Conservation (phyloP, 441 rosid species). For the Pelargonium myrrhifolium region DNA sequence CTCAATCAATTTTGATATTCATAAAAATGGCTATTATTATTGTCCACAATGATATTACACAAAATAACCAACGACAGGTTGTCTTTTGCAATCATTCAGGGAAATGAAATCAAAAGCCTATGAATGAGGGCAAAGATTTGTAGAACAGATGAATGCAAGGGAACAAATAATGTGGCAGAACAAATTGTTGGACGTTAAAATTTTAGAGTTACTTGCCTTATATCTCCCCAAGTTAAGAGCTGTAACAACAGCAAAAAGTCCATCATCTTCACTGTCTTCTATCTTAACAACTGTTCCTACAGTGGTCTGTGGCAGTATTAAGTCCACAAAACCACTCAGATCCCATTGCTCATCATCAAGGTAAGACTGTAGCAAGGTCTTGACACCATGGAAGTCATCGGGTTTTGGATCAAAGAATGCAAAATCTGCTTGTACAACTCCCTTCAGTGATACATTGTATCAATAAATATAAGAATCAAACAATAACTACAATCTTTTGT, state of each 20-base stretch:
- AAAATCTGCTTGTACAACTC: constrained; percentile 73
- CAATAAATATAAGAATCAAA: not conserved
- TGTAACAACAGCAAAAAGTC: constrained; percentile 50
- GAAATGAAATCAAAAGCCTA: too few relatives aligned
- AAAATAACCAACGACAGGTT: too few relatives aligned
- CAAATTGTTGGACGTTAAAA: not conserved
- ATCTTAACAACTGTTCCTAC: constrained; percentile 86
- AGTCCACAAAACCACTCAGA: constrained; percentile 76
- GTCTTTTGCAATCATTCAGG: too few relatives aligned
- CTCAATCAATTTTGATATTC: too few relatives aligned
- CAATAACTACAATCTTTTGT: not conserved
- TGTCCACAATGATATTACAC: too few relatives aligned
- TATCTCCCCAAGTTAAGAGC: constrained; percentile 73
- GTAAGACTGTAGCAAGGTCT: constrained; percentile 51
- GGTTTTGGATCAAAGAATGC: constrained; percentile 83
- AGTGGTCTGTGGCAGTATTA: constrained; percentile 65
- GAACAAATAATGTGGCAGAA: not conserved
- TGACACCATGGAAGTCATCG: constrained; percentile 68
- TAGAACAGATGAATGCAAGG: too few relatives aligned
- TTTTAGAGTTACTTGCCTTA: constrained; percentile 36
- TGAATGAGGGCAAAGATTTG: too few relatives aligned
- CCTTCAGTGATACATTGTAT: constrained; percentile 31
- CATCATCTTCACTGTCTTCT: constrained; percentile 57
- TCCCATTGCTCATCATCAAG: constrained; percentile 75
- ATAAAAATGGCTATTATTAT: too few relatives aligned